Evolutionary conservation across 2,329 filamentous ascomycete species (phyloP).

Genomic region (Orbilia oligospora): DNA sequence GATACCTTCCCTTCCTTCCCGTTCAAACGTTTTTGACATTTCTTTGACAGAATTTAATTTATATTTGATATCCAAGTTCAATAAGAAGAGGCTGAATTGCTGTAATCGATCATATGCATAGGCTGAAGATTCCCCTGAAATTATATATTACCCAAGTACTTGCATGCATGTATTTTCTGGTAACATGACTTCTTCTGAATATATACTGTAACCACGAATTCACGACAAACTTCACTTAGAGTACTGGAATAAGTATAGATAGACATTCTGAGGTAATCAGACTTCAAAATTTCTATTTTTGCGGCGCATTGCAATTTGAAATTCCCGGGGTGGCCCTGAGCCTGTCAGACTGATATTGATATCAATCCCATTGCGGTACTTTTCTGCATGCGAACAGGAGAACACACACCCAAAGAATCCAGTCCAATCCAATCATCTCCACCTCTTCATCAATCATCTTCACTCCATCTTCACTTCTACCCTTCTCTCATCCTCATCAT

Average conservation of each 20-base stretch:
- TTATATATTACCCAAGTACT: no score
- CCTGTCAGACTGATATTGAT: background rate
- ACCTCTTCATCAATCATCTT: slow-evolving; percentile 9
- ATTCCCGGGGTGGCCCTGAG: background rate
- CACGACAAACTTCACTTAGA: no score
- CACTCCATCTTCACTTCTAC: slow-evolving; percentile 17
- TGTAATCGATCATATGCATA: background rate
- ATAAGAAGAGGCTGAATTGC: background rate
- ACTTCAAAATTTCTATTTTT: background rate
- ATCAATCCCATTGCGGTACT: slow-evolving; percentile 20
- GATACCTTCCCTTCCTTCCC: background rate
- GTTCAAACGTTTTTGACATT: slow-evolving; percentile 2
- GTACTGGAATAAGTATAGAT: no score
- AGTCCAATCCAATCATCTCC: slow-evolving; percentile 27
- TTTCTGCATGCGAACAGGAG: slow-evolving; percentile 54
- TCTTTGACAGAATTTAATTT: slow-evolving; percentile 5
- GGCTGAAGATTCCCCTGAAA: background rate
- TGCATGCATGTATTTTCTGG: no score
- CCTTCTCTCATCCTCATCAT: slow-evolving; percentile 15
- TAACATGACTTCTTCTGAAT: no score
- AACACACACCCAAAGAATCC: background rate
- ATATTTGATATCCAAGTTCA: background rate
- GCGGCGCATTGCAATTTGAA: slow-evolving; percentile 4
- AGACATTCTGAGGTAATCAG: no score
- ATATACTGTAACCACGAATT: no score